A percentile compares a stretch with the other conserved stretches of the same genome.
Evolutionary conservation across 1,139 yeast species (phyloP).

Genomic region (Yamadazyma atlantica): DNA sequence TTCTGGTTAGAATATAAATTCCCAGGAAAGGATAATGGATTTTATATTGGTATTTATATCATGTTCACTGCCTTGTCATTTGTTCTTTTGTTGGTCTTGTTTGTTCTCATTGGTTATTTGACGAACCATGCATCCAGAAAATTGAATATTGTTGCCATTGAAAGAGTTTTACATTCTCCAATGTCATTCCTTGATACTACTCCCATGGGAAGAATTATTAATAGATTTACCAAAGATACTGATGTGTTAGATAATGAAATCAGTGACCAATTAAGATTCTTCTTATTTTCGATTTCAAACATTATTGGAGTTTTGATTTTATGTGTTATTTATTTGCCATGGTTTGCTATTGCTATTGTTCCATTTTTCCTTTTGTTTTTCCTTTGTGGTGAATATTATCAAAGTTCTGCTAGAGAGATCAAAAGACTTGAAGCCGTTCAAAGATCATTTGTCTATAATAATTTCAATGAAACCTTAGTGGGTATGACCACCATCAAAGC

Average conservation of each 20-base stretch:
- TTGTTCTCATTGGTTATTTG: slow-evolving; percentile 48
- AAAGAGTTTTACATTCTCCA: slow-evolving; percentile 41
- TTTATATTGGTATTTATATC: slow-evolving; percentile 75
- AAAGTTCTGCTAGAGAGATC: slow-evolving; percentile 45
- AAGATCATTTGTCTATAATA: slow-evolving; percentile 46
- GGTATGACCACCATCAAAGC: slow-evolving; percentile 47
- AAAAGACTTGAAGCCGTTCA: slow-evolving; percentile 46
- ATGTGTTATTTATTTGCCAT: slow-evolving; percentile 45
- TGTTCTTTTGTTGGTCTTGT: slow-evolving; percentile 40
- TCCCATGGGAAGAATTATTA: slow-evolving; percentile 47
- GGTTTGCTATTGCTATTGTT: slow-evolving; percentile 48
- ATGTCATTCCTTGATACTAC: slow-evolving; percentile 47
- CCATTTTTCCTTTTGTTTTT: slow-evolving; percentile 37
- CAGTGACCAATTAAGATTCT: slow-evolving; percentile 44
- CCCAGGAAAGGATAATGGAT: slow-evolving; percentile 39
- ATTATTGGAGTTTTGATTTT: slow-evolving; percentile 44
- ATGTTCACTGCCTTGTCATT: slow-evolving; percentile 50
- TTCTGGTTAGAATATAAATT: slow-evolving; percentile 75
- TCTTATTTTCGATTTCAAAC: slow-evolving; percentile 39
- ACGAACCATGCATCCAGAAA: slow-evolving; percentile 48
- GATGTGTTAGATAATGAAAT: slow-evolving; percentile 49
- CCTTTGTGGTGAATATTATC: slow-evolving; percentile 39
- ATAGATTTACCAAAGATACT: slow-evolving; percentile 57
- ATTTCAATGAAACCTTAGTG: slow-evolving; percentile 45
- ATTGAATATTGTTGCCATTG: slow-evolving; percentile 38